Conservation (phyloP, 2,329 filamentous ascomycete species). For the Apiospora kogelbergensis region DNA sequence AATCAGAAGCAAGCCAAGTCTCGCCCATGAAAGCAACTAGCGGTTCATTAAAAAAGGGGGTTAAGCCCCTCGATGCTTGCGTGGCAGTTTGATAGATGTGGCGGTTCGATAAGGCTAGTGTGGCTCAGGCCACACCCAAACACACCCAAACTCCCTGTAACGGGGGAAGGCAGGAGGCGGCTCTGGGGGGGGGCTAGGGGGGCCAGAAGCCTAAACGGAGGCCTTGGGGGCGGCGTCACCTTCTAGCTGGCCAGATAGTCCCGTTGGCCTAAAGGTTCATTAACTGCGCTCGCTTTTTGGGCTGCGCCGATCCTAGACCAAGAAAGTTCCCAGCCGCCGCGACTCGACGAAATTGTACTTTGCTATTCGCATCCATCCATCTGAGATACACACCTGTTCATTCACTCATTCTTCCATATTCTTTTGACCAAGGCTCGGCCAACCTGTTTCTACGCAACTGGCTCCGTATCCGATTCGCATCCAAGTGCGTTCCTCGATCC, state of each 20-base stretch:
- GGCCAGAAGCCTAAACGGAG: neutral
- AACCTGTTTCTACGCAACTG: neutral
- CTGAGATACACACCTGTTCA: neutral
- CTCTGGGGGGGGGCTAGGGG: neutral
- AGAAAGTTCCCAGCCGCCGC: neutral
- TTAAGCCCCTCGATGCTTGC: neutral
- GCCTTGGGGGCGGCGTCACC: neutral
- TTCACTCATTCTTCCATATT: neutral
- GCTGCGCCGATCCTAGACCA: neutral
- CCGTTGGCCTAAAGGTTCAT: neutral
- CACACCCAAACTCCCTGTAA: neutral
- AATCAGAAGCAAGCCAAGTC: neutral
- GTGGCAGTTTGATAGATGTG: constrained; percentile 1
- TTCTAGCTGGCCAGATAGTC: neutral
- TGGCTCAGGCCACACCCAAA: neutral
- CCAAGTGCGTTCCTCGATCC: neutral
- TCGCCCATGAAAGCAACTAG: neutral
- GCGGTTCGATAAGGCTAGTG: neutral
- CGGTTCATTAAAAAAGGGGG: constrained; percentile 1
- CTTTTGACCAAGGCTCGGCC: neutral
- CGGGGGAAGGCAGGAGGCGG: neutral
- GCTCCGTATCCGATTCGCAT: neutral
- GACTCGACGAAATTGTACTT: neutral
- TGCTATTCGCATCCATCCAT: neutral
- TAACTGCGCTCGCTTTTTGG: neutral